Evolutionary conservation across 768 basidiomycete genomes (phyloP), one percentile per base, ranked within the genome.

Genomic region (Ephemerocybe angulata): DNA sequence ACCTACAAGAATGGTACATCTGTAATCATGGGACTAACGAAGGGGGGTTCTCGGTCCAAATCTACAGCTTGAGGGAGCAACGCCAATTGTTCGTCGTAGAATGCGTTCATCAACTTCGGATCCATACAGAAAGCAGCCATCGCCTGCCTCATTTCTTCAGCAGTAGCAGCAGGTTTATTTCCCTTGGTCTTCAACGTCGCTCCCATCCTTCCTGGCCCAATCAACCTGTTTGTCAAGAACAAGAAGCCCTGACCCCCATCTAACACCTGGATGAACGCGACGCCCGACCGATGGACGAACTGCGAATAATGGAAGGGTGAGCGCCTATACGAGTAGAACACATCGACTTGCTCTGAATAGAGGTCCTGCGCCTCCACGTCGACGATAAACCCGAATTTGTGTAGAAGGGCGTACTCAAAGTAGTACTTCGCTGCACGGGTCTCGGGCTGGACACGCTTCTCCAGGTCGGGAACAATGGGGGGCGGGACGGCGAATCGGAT

Each of bases 281-380:
- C 83, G 1, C 97, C 97, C 4, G 88, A 83, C 47, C 86, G 84
- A 64, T 97, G 96, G 28, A 97, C 88, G 67, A 92, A 98, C 66
- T 98, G 96, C 19, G 93, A 90, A 70, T 93, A 82, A 58, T 80
- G 78, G 74, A 85, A 90, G 3, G 85, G 78, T 38, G 82, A 72
- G 35, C 88, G 85, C 13, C 95, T 87, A 66, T 98, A 98, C 8
- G 89, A 90, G 71, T 98, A 98, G 22, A 87, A 76, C 19, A 93
- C 90, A 59, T 93, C 88, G 55, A 97, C 79, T 38, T 84, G 81
- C 43, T 87, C 86, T 12, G 91, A 86, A 64, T 95, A 95, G 58
- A 88, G 72, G 19, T 78, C 75, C 8, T 78, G 79, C 0, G 90
- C 89, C 70, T 95, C 94, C 29, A 93, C 81, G 56, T 92, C 90